phyloP scores from a whole-genome alignment of 257 asterid species.

The Solanum medicagineum region DNA sequence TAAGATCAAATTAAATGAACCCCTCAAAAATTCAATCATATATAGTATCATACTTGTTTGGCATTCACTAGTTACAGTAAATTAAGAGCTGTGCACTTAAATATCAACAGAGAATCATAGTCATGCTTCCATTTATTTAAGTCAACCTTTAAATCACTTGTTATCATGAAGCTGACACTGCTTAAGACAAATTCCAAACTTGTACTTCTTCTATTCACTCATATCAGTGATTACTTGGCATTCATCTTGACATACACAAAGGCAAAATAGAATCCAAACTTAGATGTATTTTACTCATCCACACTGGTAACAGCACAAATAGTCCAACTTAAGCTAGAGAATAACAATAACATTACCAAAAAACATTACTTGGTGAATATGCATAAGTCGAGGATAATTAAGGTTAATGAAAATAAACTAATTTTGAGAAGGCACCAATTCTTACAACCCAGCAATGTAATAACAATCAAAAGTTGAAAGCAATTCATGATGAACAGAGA shows the following conservation, averaged over 20 bases:
- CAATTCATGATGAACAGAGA: neutral
- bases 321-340: neutral
- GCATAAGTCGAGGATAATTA: neutral
- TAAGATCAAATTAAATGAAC: neutral
- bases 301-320: neutral
- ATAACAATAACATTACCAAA: neutral
- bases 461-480: neutral
- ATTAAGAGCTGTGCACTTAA: neutral
- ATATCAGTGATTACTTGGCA: no score
- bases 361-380: neutral
- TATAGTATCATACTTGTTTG: neutral
- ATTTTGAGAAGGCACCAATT: neutral
- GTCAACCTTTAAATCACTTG: neutral
- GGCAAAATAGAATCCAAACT: neutral
- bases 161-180: neutral
- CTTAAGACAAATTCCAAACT: neutral
- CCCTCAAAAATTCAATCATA: neutral
- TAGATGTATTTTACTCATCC: neutral
- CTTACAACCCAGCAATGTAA: neutral
- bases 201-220: neutral
- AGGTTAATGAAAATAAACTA: neutral
- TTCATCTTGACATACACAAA: neutral
- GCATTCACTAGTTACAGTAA: neutral
- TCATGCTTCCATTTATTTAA: neutral
- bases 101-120: neutral